A percentile compares a stretch with the other conserved stretches of the same genome.
These are phyloP conservation scores for Paraphaeosphaeria sporulosa DNA, from an alignment of 2,329 filamentous ascomycete species.

Conservation along the genomic window DNA sequence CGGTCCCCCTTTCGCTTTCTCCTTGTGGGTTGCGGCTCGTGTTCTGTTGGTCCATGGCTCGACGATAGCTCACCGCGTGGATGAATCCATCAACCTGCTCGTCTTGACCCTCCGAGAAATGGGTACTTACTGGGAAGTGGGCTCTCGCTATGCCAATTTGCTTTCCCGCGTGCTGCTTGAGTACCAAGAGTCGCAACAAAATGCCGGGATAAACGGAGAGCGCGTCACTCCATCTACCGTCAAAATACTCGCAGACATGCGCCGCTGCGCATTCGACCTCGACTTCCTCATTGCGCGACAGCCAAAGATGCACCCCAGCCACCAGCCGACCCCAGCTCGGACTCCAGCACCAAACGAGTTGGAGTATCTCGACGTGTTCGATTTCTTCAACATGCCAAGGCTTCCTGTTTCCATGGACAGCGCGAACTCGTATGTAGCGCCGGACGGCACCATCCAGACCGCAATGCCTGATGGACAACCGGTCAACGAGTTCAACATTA, in stretches of 20 bases:
- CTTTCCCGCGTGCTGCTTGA: slow-evolving; percentile 86
- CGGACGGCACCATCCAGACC: slow-evolving; percentile 35
- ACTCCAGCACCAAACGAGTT: slow-evolving; percentile 82
- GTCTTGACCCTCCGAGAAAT: slow-evolving; percentile 83
- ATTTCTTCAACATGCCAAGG: slow-evolving; percentile 91
- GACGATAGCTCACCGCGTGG: slow-evolving; percentile 84
- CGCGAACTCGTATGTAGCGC: slow-evolving; percentile 36
- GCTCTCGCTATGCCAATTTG: slow-evolving; percentile 79
- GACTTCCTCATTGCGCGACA: slow-evolving; percentile 89
- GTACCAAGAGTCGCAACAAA: slow-evolving; percentile 77
- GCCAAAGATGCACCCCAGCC: slow-evolving; percentile 55
- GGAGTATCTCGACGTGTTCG: slow-evolving; percentile 91
- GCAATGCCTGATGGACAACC: slow-evolving; percentile 32
- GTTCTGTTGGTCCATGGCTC: slow-evolving; percentile 88
- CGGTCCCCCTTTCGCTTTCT: slow-evolving; percentile 90
- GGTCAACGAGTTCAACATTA: slow-evolving; percentile 76
- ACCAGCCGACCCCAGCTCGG: slow-evolving; percentile 65
- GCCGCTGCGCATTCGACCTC: slow-evolving; percentile 86
- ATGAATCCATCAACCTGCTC: slow-evolving; percentile 80
- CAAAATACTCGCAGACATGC: slow-evolving; percentile 89
- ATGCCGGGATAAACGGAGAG: slow-evolving; percentile 67
- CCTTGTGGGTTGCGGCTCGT: slow-evolving; percentile 88
- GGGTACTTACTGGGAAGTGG: slow-evolving; percentile 85
- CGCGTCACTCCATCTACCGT: slow-evolving; percentile 82
- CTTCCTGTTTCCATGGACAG: slow-evolving; percentile 59